Evolutionary conservation across 2,329 filamentous ascomycete species (phyloP), one percentile per base, ranked within the genome.

Genomic region (Sarocladium brachiariae): DNA sequence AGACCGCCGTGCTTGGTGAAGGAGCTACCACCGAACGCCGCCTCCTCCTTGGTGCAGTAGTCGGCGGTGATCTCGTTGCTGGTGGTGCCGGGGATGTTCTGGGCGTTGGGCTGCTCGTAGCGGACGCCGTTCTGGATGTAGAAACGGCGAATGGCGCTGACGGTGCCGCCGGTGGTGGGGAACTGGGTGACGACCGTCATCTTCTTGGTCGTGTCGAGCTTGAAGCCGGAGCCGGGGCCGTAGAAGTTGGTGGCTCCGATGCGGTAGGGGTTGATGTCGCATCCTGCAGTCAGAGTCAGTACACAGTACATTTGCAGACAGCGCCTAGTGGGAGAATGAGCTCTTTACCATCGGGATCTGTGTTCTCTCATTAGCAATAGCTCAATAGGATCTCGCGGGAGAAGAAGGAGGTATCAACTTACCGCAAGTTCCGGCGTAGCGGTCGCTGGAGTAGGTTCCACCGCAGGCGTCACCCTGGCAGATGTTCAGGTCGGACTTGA

Each of bases 161-260:
- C 78, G 55, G 72, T 72, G 63, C 84, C 78, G 58, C 77, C 70
- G 45, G 63, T 65, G 41, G 50, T 59, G 51, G 56, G 54, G 50
- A 84, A 84, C 58, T 83, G 80, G 11, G 81, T 84, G 46, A 84
- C 76, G 4, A 86, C 79, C 55, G 68, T 85, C 59, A 84, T 71
- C 53, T 75, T 74, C 57, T 70, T 70, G 49, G 61, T 74, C 48
- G 79, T 82, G 63, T 84, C 75, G 54, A 86, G 70, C 63, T 70
- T 71, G 56, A 49, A 49, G n/a, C 68, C 80, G 62, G 70, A 70
- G 55, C 74, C 77, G 0, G 72, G 66, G 30, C 81, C 82, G 65
- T 78, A 85, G 70, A 84, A 86, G 62, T 70, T 66, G 30, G 67
- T 68, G 63, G 77, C 74, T 39, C 80, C 81, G 69, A 80, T 73